Evolutionary conservation across 1,284 basidiomycete species (phyloP), one percentile per base, ranked within the genome.

Genomic region (Apiotrichum sp.): DNA sequence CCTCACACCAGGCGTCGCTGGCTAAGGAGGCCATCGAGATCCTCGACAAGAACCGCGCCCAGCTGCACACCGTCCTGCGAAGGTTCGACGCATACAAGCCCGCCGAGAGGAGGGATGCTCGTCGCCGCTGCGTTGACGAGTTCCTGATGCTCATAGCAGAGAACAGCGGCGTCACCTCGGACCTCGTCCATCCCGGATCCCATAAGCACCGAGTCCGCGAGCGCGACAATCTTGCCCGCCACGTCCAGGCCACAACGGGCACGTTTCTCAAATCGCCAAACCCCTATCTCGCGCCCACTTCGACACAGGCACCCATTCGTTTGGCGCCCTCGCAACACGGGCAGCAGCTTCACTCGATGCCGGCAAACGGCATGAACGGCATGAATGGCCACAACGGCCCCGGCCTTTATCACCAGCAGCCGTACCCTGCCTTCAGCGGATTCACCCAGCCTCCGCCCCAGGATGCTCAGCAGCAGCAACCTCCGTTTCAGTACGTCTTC

Each of bases 51-150:
- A 48, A 48, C 47, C 47, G 47, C 8, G 6, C 6, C 14, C 16
- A 38, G 35, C 47, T 48, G 35, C 47, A 48, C 35, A 34, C 16
- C 11, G 35, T 48, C 4, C 47, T 48, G 16, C 34, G 47, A 6
- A 34, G 47, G 16, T 48, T 48, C 29, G 35, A 22, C 35, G 22
- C n/a, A 6, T 48, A 48, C 22, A 32, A 32, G 13, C 33, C 14
- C 9, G 34, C 16, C 11, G 35, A 38, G 8, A 8, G 10, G 35
- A n/a, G 47, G 22, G 47, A 48, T 6, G 16, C 14, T 16, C 47
- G 47, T 7, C 47, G 47, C 8, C 47, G 47, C 47, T 38, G 35
- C 16, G 47, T 48, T 36, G 35, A 48, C 47, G 47, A 48, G 47
- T 48, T 48, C 10, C 36, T 48, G 22, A 48, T 48, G 47, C 22